These are phyloP conservation scores for Pouteria glomerata DNA, from an alignment of 148 eudicot genomes.

Conservation along the genomic window DNA sequence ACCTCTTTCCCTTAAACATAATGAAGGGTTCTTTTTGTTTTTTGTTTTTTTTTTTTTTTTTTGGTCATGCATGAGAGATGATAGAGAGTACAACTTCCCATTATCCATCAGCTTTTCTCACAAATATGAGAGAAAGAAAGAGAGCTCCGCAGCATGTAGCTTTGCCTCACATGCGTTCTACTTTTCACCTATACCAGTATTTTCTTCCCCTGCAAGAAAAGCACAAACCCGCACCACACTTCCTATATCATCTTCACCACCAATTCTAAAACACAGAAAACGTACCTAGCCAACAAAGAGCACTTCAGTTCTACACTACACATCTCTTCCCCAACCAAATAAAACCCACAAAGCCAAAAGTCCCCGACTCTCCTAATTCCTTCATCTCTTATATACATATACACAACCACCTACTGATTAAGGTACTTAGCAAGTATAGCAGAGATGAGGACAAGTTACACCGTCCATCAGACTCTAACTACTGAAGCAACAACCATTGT, in stretches of 20 bases:
- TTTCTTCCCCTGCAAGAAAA: conserved; percentile 70
- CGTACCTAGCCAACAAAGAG: not conserved
- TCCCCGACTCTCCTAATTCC: not conserved
- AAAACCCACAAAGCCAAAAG: conserved; percentile 3
- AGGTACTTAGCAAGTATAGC: not conserved
- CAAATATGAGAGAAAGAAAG: conserved; percentile 15
- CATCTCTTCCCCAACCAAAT: conserved; percentile 7
- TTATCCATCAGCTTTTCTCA: conserved; percentile 31
- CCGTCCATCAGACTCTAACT: conserved; percentile 67
- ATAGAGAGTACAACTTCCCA: conserved; percentile 35
- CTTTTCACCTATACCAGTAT: conserved; percentile 48
- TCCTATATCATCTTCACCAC: conserved; percentile 17
- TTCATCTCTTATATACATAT: conserved; percentile 1
- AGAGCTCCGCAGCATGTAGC: conserved; percentile 25
- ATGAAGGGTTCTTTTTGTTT: too few species aligned
- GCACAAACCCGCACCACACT: conserved; percentile 57
- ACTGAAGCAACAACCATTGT: conserved; percentile 58
- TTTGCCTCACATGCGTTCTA: conserved; percentile 90
- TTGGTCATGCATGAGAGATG: too few species aligned
- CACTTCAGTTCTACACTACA: not conserved
- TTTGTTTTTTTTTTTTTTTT: too few species aligned
- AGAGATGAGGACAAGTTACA: conserved; percentile 65
- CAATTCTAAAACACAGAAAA: conserved; percentile 6
- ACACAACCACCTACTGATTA: too few species aligned
- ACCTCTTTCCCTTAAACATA: too few species aligned